Evolutionary conservation across 2,329 filamentous ascomycete species (phyloP).

Genomic region (Seiridium cupressi): DNA sequence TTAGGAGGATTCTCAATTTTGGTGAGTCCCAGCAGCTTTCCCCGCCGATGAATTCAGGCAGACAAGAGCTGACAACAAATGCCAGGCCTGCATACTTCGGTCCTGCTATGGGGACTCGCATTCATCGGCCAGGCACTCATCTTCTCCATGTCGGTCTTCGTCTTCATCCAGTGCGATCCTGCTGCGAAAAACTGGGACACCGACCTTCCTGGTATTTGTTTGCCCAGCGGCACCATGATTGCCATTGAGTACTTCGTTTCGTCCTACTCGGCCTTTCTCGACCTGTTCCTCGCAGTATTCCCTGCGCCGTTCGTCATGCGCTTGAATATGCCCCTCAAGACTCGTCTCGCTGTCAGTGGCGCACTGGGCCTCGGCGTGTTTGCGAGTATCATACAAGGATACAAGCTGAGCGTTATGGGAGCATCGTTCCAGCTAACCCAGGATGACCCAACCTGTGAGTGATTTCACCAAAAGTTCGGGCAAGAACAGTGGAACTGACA

Average conservation of each 20-base stretch:
- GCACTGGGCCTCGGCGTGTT: background rate
- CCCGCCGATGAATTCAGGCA: background rate
- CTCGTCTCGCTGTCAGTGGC: background rate
- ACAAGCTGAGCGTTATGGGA: background rate
- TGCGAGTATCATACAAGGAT: slow-evolving; percentile 3
- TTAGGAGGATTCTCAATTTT: background rate
- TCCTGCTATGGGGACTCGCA: background rate
- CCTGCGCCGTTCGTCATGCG: slow-evolving; percentile 4
- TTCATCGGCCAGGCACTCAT: background rate
- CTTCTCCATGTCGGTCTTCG: slow-evolving; percentile 6
- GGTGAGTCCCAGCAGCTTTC: background rate
- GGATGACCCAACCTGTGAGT: slow-evolving; percentile 1
- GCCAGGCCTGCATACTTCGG: background rate
- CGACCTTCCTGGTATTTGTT: background rate
- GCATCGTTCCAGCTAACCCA: background rate
- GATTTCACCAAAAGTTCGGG: background rate
- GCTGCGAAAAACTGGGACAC: slow-evolving; percentile 1
- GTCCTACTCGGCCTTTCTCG: background rate
- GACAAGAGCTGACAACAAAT: background rate
- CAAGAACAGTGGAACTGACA: no score
- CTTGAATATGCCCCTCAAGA: background rate
- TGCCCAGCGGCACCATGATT: background rate
- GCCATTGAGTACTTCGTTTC: slow-evolving; percentile 6
- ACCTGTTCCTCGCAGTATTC: background rate
- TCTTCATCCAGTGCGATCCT: slow-evolving; percentile 3